phyloP scores from a whole-genome alignment of 2,329 filamentous ascomycete genomes.

The Nigrospora oryzae region DNA sequence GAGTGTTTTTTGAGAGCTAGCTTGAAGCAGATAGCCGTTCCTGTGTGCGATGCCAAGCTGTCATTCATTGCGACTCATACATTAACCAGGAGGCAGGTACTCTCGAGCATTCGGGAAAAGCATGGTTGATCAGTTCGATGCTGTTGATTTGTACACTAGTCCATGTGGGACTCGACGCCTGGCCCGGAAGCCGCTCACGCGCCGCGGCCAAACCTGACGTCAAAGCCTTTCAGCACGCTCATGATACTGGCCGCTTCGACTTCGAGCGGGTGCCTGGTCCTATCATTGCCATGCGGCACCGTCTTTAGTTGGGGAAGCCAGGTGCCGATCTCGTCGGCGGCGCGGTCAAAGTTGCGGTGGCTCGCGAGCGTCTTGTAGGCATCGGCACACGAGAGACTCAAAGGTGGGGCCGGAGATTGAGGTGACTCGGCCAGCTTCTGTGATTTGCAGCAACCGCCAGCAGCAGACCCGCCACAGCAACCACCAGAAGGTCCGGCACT shows the following conservation, averaged over 20 bases:
- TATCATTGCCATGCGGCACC: constrained; percentile 31
- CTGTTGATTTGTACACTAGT: too few relatives aligned
- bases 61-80: too few relatives aligned
- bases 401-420: constrained; percentile 19
- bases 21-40: too few relatives aligned
- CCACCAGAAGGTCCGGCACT: constrained; percentile 25
- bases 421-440: constrained; percentile 19
- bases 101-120: too few relatives aligned
- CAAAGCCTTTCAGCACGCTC: constrained; percentile 76
- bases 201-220: constrained; percentile 57
- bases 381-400: constrained; percentile 66
- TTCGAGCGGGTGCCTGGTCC: constrained; percentile 49
- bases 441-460: constrained; percentile 56
- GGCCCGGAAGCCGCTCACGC: constrained; percentile 7
- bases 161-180: too few relatives aligned
- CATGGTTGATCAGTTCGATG: too few relatives aligned
- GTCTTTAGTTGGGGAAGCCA: constrained; percentile 70
- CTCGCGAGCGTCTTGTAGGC: constrained; percentile 72
- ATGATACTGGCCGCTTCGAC: constrained; percentile 79
- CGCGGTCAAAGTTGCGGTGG: constrained; percentile 67
- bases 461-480: constrained; percentile 54
- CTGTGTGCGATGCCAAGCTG: too few relatives aligned
- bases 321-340: constrained; percentile 63
- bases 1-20: too few relatives aligned
- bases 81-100: too few relatives aligned